These are phyloP conservation scores for Rhodotorula sp. DNA, from an alignment of 1,284 basidiomycete species.

Conservation along the genomic window DNA sequence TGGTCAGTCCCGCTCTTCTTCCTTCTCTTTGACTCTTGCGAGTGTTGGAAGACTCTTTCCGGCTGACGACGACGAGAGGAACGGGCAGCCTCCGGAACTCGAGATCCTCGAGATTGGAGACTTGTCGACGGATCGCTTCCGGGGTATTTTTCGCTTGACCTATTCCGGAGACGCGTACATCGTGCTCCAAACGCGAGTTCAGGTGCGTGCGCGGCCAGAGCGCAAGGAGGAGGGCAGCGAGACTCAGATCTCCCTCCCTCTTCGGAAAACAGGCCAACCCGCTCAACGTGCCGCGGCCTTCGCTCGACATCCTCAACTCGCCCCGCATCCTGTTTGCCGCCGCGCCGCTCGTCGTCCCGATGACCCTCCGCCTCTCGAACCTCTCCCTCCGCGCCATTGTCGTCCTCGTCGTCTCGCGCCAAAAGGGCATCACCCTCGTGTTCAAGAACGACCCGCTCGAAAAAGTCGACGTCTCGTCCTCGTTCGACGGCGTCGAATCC, in stretches of 20 bases:
- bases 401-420: constrained; percentile 92
- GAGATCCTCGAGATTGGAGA: constrained; percentile 98
- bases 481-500: constrained; percentile 96
- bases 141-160: constrained; percentile 93
- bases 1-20: constrained; percentile 56
- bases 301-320: constrained; percentile 67
- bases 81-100: constrained; percentile 80
- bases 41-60: too few species aligned
- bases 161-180: constrained; percentile 96
- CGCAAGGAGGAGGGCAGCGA: background rate
- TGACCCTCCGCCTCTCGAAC: constrained; percentile 93
- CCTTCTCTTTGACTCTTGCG: too few species aligned
- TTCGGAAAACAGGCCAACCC: constrained; percentile 74
- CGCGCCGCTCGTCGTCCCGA: constrained; percentile 91
- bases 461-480: constrained; percentile 94
- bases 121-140: constrained; percentile 86
- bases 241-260: constrained; percentile 23
- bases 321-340: constrained; percentile 83
- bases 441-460: constrained; percentile 99
- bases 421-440: constrained; percentile 96
- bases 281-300: constrained; percentile 74
- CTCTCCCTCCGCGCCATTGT: constrained; percentile 94
- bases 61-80: background rate
- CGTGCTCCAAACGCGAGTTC: constrained; percentile 92
- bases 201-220: constrained; percentile 57